Percentiles rank a stretch among this genome's conserved stretches.
These are phyloP conservation scores for Ettlia oleoabundans DNA, from an alignment of 139 green algal species.

Conservation along the genomic window DNA sequence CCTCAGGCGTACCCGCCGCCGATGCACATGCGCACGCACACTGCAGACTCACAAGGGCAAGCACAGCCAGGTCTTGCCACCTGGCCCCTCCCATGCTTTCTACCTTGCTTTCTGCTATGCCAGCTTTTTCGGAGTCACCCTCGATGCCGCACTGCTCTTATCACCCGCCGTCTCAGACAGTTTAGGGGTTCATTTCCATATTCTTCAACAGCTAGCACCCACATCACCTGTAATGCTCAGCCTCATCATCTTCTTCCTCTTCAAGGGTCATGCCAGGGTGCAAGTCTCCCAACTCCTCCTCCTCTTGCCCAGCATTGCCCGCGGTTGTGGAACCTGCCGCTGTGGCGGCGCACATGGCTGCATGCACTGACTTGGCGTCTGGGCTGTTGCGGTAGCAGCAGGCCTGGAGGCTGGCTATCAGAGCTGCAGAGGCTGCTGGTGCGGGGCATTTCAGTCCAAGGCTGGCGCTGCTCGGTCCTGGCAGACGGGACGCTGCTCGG, in stretches of 20 bases:
- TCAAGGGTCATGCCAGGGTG: conserved; percentile 7
- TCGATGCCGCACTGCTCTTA: too few species aligned
- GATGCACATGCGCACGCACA: conserved; percentile 6
- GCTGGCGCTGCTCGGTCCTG: too few species aligned
- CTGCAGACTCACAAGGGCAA: too few species aligned
- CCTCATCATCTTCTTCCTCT: conserved; percentile 22
- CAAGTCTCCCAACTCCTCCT: neutral
- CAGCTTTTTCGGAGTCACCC: too few species aligned
- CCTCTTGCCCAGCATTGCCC: neutral
- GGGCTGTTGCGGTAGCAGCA: neutral
- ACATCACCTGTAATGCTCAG: conserved; percentile 22
- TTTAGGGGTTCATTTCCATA: too few species aligned
- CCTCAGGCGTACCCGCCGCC: neutral
- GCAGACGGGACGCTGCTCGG: too few species aligned
- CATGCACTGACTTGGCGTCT: too few species aligned
- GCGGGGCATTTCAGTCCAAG: neutral
- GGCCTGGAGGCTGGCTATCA: neutral
- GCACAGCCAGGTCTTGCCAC: too few species aligned
- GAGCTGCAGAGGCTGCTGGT: neutral
- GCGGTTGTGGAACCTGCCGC: neutral
- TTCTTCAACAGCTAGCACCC: too few species aligned
- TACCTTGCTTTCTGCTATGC: too few species aligned
- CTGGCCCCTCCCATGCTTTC: too few species aligned
- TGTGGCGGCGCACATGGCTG: neutral
- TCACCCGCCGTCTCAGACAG: too few species aligned